Evolutionary conservation across 345 rosid species (phyloP), one percentile per base, ranked within the genome.

Genomic region (Corchorus capsularis): DNA sequence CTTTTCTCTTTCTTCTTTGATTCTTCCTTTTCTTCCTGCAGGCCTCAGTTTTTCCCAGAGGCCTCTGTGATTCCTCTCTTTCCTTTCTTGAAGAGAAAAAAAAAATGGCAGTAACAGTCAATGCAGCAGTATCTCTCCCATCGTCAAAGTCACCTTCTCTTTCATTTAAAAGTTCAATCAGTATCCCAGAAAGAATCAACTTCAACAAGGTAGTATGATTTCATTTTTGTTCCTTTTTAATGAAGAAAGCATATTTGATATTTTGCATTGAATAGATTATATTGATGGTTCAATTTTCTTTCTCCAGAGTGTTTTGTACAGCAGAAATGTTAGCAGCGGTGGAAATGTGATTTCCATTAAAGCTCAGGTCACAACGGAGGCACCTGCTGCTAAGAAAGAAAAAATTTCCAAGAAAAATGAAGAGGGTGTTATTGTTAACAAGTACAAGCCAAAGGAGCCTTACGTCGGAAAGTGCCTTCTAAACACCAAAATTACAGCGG

Each of bases 401-500:
- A 93, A 94, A 77, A 83, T 72, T 20, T 90, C 96, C n/a, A 94
- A 91, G 93, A 94, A 94, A 79, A 32, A 74, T 41, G 98, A 93
- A 27, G 97, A 92, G 80, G 98, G 97, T 63, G 84, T 94, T 60
- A 60, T 84, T 17, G 94, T 89, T 46, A 94, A 94, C 86, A 93
- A 75, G 89, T 94, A 83, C 89, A 93, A 86, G 85, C 97, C 97
- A 64, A 93, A 93, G 76, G 81, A 86, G 15, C 98, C 97, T 59
- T 94, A 89, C 90, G 87, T 69, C 20, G 97, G 93, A 2, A 88
- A 89, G 81, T 89, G 92, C 80, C 97, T 94, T 72, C 79, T 94
- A 78, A 94, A 94, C 92, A 92, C 98, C 32, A 94, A 91, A 86
- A 94, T 94, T 88, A 92, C 98, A 13, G 98, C 90, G 1, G 97